phyloP scores from a whole-genome alignment of 2,329 filamentous ascomycete genomes.

The Talaromyces sp. region DNA sequence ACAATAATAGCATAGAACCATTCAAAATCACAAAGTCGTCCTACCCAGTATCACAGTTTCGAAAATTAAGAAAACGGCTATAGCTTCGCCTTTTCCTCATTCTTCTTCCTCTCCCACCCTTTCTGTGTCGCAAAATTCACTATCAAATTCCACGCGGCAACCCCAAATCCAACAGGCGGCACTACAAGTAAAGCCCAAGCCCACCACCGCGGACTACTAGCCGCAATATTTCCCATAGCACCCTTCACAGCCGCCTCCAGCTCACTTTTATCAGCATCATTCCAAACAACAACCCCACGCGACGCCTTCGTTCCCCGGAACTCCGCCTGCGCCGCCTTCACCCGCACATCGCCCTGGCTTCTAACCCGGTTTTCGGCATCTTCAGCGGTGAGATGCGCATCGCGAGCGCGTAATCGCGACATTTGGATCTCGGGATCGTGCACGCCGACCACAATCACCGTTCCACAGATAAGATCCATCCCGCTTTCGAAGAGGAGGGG shows the following conservation, averaged over 20 bases:
- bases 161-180: slow-evolving; percentile 72
- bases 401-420: slow-evolving; percentile 71
- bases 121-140: slow-evolving; percentile 71
- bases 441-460: slow-evolving; percentile 84
- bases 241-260: slow-evolving; percentile 67
- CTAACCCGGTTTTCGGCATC: slow-evolving; percentile 85
- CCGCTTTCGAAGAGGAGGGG: slow-evolving; percentile 88
- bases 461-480: slow-evolving; percentile 82
- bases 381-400: slow-evolving; percentile 76
- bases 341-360: slow-evolving; percentile 82
- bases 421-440: slow-evolving; percentile 80
- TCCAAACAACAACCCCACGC: slow-evolving; percentile 83
- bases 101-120: slow-evolving; percentile 67
- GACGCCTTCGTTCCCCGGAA: slow-evolving; percentile 58
- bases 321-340: slow-evolving; percentile 77
- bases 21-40: not conserved
- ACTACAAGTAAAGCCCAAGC: slow-evolving; percentile 67
- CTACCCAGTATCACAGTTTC: not conserved
- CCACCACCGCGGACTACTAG: slow-evolving; percentile 78
- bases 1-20: not conserved
- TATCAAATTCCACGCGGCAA: slow-evolving; percentile 72
- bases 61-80: not conserved
- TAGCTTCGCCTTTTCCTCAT: slow-evolving; percentile 62
- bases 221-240: slow-evolving; percentile 66
- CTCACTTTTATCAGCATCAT: slow-evolving; percentile 75